A percentile compares a stretch with the other conserved stretches of the same genome.
Evolutionary conservation across 2,329 filamentous ascomycete species (phyloP).

Genomic region (Salinomyces thailandicus): DNA sequence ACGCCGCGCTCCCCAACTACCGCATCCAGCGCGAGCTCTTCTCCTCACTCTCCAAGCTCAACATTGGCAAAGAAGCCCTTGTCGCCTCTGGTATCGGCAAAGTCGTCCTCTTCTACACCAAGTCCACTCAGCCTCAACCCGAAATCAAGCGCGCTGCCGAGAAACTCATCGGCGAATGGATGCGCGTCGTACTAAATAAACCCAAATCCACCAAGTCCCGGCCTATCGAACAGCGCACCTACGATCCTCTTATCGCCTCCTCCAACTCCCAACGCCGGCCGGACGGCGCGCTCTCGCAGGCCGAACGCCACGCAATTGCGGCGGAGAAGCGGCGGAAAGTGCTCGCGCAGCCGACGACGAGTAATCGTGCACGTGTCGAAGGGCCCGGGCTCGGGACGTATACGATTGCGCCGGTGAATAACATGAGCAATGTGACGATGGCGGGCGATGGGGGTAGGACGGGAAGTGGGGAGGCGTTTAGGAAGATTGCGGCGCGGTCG

Average conservation of each 20-base stretch:
- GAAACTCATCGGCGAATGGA: conserved; percentile 89
- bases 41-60: conserved; percentile 64
- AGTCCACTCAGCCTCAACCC: conserved; percentile 79
- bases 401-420: conserved; percentile 52
- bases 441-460: conserved; percentile 12
- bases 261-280: conserved; percentile 15
- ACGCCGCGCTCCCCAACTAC: conserved; percentile 88
- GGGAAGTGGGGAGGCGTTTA: conserved; percentile 27
- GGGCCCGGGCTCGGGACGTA: conserved; percentile 48
- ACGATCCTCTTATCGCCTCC: conserved; percentile 41
- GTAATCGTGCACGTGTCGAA: conserved; percentile 50
- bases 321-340: conserved; percentile 43
- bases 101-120: conserved; percentile 92
- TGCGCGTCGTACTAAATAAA: conserved; percentile 73
- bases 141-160: conserved; percentile 91
- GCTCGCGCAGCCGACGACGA: conserved; percentile 42
- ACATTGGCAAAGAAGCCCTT: conserved; percentile 82
- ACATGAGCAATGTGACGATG: conserved; percentile 26
- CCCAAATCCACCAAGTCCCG: conserved; percentile 88
- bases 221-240: conserved; percentile 48
- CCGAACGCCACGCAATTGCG: conserved; percentile 31
- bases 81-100: conserved; percentile 91
- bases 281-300: conserved; percentile 16
- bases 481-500: conserved; percentile 12
- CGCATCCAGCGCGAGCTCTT: conserved; percentile 96